A percentile compares a stretch with the other conserved stretches of the same genome.
These are phyloP conservation scores for Botrytis byssoidea DNA, from an alignment of 2,329 filamentous ascomycete species.

Conservation along the genomic window DNA sequence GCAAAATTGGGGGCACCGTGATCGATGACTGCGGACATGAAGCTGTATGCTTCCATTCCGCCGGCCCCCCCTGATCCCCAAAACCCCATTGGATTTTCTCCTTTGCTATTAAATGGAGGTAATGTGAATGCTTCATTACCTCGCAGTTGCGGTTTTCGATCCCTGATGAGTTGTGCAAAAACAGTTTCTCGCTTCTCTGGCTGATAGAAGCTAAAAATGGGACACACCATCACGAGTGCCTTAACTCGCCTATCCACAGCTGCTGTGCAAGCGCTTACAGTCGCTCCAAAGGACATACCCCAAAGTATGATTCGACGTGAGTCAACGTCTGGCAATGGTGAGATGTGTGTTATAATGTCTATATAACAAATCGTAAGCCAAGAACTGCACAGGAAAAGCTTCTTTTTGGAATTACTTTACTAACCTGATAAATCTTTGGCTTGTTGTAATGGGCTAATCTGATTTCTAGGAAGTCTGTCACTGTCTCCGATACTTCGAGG, in stretches of 20 bases:
- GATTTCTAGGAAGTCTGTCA: constrained; percentile 37
- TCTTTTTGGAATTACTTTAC: not conserved
- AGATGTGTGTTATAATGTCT: not conserved
- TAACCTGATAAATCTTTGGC: constrained; percentile 32
- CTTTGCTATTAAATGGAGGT: not conserved
- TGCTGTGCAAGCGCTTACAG: constrained; percentile 39
- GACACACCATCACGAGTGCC: constrained; percentile 37
- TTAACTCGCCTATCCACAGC: constrained; percentile 43
- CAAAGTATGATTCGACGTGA: not conserved
- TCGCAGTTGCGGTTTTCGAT: constrained; percentile 5
- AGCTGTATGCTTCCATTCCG: not conserved
- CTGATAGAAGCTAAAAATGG: constrained; percentile 12
- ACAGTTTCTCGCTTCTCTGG: not conserved
- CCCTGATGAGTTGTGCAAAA: constrained; percentile 1
- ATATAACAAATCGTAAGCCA: not conserved
- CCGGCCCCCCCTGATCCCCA: not conserved
- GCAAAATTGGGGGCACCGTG: not conserved
- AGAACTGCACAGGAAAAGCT: not conserved
- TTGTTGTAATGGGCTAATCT: constrained; percentile 39
- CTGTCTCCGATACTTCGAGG: constrained; percentile 39
- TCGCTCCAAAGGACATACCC: not conserved
- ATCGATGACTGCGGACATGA: not conserved
- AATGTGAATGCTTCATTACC: not conserved
- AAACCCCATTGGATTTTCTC: not conserved
- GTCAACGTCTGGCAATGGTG: not conserved